Conservation (phyloP, 2,329 filamentous ascomycete genomes). For the Xylaria polymorpha region DNA sequence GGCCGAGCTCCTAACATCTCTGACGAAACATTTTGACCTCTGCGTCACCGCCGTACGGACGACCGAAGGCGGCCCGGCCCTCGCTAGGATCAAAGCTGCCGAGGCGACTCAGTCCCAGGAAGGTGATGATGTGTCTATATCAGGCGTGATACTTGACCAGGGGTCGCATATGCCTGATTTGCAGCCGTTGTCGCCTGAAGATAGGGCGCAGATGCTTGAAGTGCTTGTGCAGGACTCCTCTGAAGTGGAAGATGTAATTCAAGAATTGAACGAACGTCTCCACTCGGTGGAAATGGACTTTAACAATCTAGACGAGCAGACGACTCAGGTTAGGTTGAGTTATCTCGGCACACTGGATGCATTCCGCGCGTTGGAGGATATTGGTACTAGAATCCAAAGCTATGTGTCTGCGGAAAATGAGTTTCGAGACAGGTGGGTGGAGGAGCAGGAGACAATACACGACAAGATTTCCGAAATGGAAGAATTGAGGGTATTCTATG, state of each 20-base stretch:
- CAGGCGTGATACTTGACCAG: slow-evolving; percentile 72
- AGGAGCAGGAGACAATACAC: slow-evolving; percentile 77
- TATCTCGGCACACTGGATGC: slow-evolving; percentile 71
- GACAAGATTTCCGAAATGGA: slow-evolving; percentile 80
- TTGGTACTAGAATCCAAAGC: slow-evolving; percentile 72
- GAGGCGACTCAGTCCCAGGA: slow-evolving; percentile 66
- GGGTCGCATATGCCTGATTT: slow-evolving; percentile 63
- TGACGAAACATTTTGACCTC: slow-evolving; percentile 91
- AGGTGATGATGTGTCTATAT: slow-evolving; percentile 68
- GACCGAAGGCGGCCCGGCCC: slow-evolving; percentile 81
- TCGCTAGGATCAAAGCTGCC: slow-evolving; percentile 75
- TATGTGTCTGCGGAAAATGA: slow-evolving; percentile 73
- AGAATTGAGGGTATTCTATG: slow-evolving; percentile 83
- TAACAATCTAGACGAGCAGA: slow-evolving; percentile 70
- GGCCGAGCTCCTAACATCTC: slow-evolving; percentile 81
- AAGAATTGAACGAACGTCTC: slow-evolving; percentile 79
- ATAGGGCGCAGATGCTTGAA: slow-evolving; percentile 83
- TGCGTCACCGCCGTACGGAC: slow-evolving; percentile 92
- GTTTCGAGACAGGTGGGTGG: slow-evolving; percentile 76
- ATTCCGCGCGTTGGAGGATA: slow-evolving; percentile 73
- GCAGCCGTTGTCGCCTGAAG: slow-evolving; percentile 78
- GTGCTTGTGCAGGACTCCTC: slow-evolving; percentile 79
- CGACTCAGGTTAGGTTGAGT: slow-evolving; percentile 65
- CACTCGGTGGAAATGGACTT: slow-evolving; percentile 81
- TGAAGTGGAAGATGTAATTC: slow-evolving; percentile 73